These are phyloP conservation scores for Chloranthus sessilifolius DNA, from an alignment of 164 flowering plant species.

Conservation along the genomic window DNA sequence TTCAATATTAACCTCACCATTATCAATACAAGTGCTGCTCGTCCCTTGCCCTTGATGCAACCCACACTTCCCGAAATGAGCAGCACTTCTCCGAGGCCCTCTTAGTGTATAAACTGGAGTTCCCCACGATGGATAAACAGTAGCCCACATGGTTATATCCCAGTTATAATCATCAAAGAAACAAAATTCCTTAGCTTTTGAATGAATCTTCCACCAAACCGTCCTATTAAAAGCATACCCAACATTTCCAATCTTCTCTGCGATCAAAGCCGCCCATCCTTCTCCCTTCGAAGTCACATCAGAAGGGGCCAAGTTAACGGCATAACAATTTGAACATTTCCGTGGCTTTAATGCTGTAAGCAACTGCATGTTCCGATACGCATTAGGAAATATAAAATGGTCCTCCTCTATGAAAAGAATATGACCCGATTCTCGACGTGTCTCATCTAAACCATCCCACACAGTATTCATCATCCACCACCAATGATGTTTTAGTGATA, in stretches of 20 bases:
- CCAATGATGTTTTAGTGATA: slow-evolving; percentile 97
- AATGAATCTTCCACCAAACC: slow-evolving; percentile 81
- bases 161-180: slow-evolving; percentile 92
- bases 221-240: slow-evolving; percentile 88
- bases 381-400: slow-evolving; percentile 86
- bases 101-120: slow-evolving; percentile 71
- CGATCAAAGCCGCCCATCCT: slow-evolving; percentile 50
- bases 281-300: slow-evolving; percentile 86
- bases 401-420: slow-evolving; percentile 95
- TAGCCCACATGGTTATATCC: slow-evolving; percentile 98
- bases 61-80: slow-evolving; percentile 96
- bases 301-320: slow-evolving; percentile 81
- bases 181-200: slow-evolving; percentile 66
- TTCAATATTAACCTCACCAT: slow-evolving; percentile 49
- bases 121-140: slow-evolving; percentile 91
- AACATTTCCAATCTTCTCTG: slow-evolving; percentile 89
- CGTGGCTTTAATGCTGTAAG: slow-evolving; percentile 48
- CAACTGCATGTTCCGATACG: slow-evolving; percentile 66
- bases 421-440: slow-evolving; percentile 50
- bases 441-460: slow-evolving; percentile 91
- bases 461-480: slow-evolving; percentile 99
- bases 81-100: slow-evolving; percentile 84
- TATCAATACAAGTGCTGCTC: slow-evolving; percentile 50
- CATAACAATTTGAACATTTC: slow-evolving; percentile 82
- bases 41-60: slow-evolving; percentile 87